These are phyloP conservation scores for Tylopilus rubrobrunneus DNA, from an alignment of 768 basidiomycete genomes.

Conservation along the genomic window DNA sequence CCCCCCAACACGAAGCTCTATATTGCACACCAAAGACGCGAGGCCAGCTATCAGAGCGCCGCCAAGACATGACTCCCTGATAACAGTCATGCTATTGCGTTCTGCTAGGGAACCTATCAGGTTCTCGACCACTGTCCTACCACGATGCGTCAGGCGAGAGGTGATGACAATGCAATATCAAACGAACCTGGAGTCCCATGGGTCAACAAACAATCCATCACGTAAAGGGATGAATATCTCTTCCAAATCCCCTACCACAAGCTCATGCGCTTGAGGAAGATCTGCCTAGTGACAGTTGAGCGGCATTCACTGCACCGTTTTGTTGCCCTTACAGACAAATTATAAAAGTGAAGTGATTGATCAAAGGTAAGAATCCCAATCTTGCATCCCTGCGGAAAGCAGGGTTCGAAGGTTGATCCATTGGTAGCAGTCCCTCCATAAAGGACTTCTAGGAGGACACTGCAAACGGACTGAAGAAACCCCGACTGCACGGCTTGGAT, in stretches of 20 bases:
- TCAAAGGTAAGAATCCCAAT: conserved; percentile 88
- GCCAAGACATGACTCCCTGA: conserved; percentile 66
- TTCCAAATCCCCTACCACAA: conserved; percentile 86
- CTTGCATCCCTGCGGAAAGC: conserved; percentile 50
- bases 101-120: conserved; percentile 63
- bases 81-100: conserved; percentile 49
- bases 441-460: conserved; percentile 55
- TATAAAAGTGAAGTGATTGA: conserved; percentile 77
- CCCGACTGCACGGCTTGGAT: conserved; percentile 63
- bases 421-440: conserved; percentile 50
- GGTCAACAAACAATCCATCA: conserved; percentile 73
- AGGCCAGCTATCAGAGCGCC: conserved; percentile 71
- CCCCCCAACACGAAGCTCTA: conserved; percentile 11
- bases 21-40: conserved; percentile 59
- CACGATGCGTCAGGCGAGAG: conserved; percentile 7
- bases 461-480: conserved; percentile 64
- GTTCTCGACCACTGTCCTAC: conserved; percentile 58
- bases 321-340: conserved; percentile 65
- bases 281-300: conserved; percentile 37
- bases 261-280: conserved; percentile 53
- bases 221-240: conserved; percentile 84
- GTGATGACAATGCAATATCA: background rate
- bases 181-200: conserved; percentile 63
- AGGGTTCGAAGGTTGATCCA: conserved; percentile 42
- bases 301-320: conserved; percentile 4